Percentiles rank a stretch among this genome's conserved stretches.
phyloP scores from a whole-genome alignment of 495 filamentous ascomycete species.

The Aspergillus egyptiacus region DNA sequence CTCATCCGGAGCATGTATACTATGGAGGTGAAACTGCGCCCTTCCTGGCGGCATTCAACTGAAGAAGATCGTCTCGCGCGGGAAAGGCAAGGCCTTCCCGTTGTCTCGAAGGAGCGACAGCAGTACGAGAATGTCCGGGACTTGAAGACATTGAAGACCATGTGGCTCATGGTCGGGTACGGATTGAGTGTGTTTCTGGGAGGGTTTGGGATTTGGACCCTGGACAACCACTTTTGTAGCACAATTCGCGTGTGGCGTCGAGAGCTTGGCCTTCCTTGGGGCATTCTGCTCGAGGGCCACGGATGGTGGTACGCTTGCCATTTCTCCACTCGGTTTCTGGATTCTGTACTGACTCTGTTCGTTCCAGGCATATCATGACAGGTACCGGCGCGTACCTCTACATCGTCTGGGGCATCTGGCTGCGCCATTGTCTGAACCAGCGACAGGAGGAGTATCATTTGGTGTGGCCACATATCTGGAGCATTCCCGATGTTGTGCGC shows the following conservation, averaged over 20 bases:
- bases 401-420: constrained; percentile 82
- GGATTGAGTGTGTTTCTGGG: constrained; percentile 72
- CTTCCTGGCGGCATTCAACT: constrained; percentile 40
- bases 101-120: constrained; percentile 37
- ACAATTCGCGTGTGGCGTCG: constrained; percentile 65
- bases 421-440: constrained; percentile 72
- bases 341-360: constrained; percentile 5
- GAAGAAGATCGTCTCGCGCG: constrained; percentile 40
- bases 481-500: constrained; percentile 60
- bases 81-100: constrained; percentile 35
- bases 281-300: constrained; percentile 83
- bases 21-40: constrained; percentile 78
- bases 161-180: constrained; percentile 70
- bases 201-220: constrained; percentile 80
- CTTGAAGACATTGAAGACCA: constrained; percentile 54
- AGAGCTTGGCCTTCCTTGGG: constrained; percentile 79
- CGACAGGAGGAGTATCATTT: constrained; percentile 71
- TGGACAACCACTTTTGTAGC: constrained; percentile 79
- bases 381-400: constrained; percentile 71
- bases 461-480: constrained; percentile 62
- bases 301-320: constrained; percentile 76
- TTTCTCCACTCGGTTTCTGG: neutral
- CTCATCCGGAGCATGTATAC: constrained; percentile 80
- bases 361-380: constrained; percentile 58
- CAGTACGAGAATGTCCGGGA: constrained; percentile 50